These are phyloP conservation scores for Coemansia sp. DNA, from an alignment of 192 early-diverging fungal genomes.

Conservation along the genomic window DNA sequence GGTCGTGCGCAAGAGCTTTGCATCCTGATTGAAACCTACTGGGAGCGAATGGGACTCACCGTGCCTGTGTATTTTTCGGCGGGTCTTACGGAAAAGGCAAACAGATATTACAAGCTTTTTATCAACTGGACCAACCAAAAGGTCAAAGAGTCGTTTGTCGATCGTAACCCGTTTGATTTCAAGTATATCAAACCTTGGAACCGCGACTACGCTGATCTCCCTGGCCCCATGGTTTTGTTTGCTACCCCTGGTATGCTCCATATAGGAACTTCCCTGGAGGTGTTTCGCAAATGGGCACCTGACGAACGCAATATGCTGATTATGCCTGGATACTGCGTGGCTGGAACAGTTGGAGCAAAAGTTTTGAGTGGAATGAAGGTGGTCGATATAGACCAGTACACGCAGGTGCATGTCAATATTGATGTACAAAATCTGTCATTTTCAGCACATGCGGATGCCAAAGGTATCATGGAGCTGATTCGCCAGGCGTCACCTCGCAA, in stretches of 20 bases:
- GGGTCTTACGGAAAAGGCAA: constrained; percentile 91
- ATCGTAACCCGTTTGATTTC: constrained; percentile 97
- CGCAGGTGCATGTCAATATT: constrained; percentile 78
- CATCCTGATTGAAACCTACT: constrained; percentile 92
- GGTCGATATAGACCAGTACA: constrained; percentile 80
- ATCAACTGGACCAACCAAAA: constrained; percentile 99
- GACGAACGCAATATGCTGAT: constrained; percentile 95
- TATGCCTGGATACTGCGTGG: constrained; percentile 96
- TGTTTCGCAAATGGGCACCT: constrained; percentile 94
- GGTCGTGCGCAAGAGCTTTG: constrained; percentile 97
- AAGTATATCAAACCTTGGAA: constrained; percentile 88
- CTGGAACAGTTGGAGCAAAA: constrained; percentile 93
- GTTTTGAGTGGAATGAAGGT: constrained; percentile 86
- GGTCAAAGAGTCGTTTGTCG: constrained; percentile 88
- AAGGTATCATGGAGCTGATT: constrained; percentile 96
- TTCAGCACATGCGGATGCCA: constrained; percentile 95
- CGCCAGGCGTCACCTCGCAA: constrained; percentile 84
- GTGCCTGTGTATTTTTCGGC: constrained; percentile 96
- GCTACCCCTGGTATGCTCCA: constrained; percentile 99
- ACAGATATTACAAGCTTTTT: constrained; percentile 95
- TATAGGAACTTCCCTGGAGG: constrained; percentile 87
- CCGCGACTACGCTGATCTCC: constrained; percentile 65
- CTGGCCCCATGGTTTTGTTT: constrained; percentile 93
- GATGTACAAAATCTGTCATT: constrained; percentile 94
- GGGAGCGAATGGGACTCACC: constrained; percentile 87